phyloP scores from a whole-genome alignment of 2,329 filamentous ascomycete species.

The Fusarium globosum region DNA sequence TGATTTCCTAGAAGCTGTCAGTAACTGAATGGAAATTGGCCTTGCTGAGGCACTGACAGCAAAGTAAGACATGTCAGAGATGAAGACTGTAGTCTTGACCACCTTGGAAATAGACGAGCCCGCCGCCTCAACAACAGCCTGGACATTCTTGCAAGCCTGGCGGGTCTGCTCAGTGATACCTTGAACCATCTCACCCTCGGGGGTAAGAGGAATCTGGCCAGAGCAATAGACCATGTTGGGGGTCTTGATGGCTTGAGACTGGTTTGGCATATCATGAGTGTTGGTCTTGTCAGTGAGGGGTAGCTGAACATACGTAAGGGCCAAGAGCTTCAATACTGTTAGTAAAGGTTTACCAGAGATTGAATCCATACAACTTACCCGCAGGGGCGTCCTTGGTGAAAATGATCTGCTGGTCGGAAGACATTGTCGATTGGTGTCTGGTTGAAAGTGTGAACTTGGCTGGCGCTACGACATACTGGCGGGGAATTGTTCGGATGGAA shows the following conservation, averaged over 20 bases:
- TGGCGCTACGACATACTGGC: constrained; percentile 19
- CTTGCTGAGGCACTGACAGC: constrained; percentile 56
- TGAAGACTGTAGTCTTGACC: constrained; percentile 92
- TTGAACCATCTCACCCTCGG: constrained; percentile 65
- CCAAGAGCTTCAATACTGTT: constrained; percentile 61
- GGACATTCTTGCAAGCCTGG: constrained; percentile 78
- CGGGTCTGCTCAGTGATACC: constrained; percentile 73
- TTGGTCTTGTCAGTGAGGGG: constrained; percentile 15
- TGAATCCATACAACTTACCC: constrained; percentile 56
- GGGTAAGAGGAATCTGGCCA: constrained; percentile 76
- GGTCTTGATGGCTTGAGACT: constrained; percentile 76
- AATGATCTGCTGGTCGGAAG: constrained; percentile 62
- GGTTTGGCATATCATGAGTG: constrained; percentile 30
- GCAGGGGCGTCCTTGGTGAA: constrained; percentile 69
- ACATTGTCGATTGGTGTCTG: constrained; percentile 55
- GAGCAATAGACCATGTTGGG: constrained; percentile 74
- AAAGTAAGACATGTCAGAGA: constrained; percentile 92
- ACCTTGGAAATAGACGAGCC: constrained; percentile 82
- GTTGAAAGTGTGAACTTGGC: constrained; percentile 48
- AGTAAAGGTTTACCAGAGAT: constrained; percentile 6
- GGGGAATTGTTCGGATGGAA: constrained; percentile 32
- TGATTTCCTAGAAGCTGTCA: constrained; percentile 71
- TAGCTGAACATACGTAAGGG: constrained; percentile 66
- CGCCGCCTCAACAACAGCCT: constrained; percentile 84
- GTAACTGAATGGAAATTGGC: neutral